phyloP scores from a whole-genome alignment of 805 yeast genomes.

The Yamadazyma paraphyllophila region DNA sequence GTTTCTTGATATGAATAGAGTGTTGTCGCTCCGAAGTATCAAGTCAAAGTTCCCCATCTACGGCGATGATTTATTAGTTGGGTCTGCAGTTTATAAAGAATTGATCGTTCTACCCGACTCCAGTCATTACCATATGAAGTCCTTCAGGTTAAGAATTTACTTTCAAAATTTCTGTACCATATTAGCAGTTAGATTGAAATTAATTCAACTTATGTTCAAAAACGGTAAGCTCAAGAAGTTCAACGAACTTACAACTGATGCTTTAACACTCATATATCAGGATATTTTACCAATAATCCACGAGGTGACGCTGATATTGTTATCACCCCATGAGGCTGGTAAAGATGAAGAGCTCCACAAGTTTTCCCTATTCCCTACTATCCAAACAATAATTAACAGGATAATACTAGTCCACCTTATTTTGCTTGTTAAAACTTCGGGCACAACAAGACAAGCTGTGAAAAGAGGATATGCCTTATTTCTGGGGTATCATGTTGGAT shows the following conservation, averaged over 20 bases:
- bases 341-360: not conserved
- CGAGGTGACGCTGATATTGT: not conserved
- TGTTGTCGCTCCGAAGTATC: not conserved
- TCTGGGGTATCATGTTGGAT: constrained; percentile 1
- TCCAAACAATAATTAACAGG: constrained; percentile 39
- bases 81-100: not conserved
- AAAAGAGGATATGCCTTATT: not conserved
- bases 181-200: not conserved
- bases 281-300: not conserved
- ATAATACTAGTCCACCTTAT: constrained; percentile 25
- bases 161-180: not conserved
- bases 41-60: not conserved
- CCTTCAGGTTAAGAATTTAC: not conserved
- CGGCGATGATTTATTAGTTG: not conserved
- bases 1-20: not conserved
- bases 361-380: constrained; percentile 5
- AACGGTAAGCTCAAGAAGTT: not conserved
- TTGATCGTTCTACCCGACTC: not conserved
- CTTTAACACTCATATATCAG: not conserved
- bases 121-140: constrained; percentile 1
- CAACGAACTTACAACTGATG: not conserved
- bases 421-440: constrained; percentile 9
- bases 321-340: not conserved
- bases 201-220: not conserved
- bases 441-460: constrained; percentile 1